Percentiles rank a stretch among this genome's conserved stretches.
phyloP scores from a whole-genome alignment of 2,329 filamentous ascomycete species.

The Cladophialophora immunda region DNA sequence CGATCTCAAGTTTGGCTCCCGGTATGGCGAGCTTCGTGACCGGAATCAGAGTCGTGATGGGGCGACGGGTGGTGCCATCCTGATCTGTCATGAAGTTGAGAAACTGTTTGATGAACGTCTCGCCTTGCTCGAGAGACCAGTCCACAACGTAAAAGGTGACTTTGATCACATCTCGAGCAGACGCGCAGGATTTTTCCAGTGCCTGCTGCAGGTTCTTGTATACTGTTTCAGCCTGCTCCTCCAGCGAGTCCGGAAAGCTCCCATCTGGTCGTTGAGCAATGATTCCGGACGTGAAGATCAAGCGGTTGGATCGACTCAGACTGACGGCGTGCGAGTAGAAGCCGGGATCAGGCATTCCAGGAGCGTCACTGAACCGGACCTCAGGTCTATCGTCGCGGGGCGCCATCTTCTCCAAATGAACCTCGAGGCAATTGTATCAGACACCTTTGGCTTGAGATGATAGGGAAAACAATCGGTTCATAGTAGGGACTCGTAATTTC shows the following conservation, averaged over 20 bases:
- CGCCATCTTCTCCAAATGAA: slow-evolving; percentile 14
- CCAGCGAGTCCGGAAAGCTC: slow-evolving; percentile 47
- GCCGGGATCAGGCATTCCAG: slow-evolving; percentile 25
- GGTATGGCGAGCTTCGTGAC: slow-evolving; percentile 52
- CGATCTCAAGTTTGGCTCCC: slow-evolving; percentile 54
- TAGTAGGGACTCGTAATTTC: neutral
- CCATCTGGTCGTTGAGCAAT: slow-evolving; percentile 39
- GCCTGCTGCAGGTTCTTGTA: slow-evolving; percentile 50
- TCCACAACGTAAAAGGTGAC: slow-evolving; percentile 54
- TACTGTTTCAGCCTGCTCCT: slow-evolving; percentile 52
- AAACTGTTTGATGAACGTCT: slow-evolving; percentile 46
- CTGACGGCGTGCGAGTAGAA: slow-evolving; percentile 30
- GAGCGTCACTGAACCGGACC: slow-evolving; percentile 24
- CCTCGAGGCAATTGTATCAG: neutral
- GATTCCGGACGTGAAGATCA: slow-evolving; percentile 27
- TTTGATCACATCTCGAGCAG: slow-evolving; percentile 50
- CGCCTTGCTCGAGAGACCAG: slow-evolving; percentile 42
- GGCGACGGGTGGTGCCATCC: slow-evolving; percentile 50
- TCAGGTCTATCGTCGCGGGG: slow-evolving; percentile 26
- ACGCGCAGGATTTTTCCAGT: slow-evolving; percentile 48
- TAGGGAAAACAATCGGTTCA: neutral
- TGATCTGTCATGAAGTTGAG: slow-evolving; percentile 30
- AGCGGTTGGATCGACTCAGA: slow-evolving; percentile 9
- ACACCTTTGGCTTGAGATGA: neutral
- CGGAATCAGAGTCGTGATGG: slow-evolving; percentile 54